These are phyloP conservation scores for Gypsophila paniculata DNA, from an alignment of 179 eudicot species.

Conservation along the genomic window DNA sequence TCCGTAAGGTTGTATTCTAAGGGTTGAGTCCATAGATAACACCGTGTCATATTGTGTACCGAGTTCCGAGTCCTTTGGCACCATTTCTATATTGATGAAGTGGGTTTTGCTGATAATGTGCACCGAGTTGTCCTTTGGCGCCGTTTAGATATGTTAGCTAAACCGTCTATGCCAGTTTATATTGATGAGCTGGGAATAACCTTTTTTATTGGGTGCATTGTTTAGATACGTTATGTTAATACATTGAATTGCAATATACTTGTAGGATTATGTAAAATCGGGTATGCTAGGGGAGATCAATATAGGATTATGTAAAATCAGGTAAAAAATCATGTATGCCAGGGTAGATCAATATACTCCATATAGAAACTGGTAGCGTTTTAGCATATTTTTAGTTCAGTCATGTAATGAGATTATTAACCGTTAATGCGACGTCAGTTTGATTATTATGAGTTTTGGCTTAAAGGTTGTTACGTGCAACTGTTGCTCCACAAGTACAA, in stretches of 20 bases:
- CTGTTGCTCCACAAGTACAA: no score
- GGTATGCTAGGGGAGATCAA: background rate
- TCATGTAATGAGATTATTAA: background rate
- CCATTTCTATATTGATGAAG: no score
- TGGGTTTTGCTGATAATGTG: no score
- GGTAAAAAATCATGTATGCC: no score
- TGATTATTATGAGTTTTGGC: background rate
- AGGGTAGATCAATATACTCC: background rate
- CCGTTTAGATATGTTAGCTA: no score
- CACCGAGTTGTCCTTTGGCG: no score
- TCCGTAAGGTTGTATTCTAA: background rate
- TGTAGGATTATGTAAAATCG: background rate
- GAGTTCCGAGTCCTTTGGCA: no score
- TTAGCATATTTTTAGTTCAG: background rate
- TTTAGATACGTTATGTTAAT: background rate
- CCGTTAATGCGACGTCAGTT: background rate
- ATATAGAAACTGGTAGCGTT: background rate
- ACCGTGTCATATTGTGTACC: no score
- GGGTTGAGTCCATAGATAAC: no score
- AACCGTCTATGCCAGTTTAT: no score
- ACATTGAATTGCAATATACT: background rate
- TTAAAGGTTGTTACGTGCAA: background rate
- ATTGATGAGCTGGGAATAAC: no score
- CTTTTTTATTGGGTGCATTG: background rate
- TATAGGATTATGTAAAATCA: background rate